Evolutionary conservation across 2,329 filamentous ascomycete genomes (phyloP), one percentile per base, ranked within the genome.

Genomic region (Diaporthe amygdali): DNA sequence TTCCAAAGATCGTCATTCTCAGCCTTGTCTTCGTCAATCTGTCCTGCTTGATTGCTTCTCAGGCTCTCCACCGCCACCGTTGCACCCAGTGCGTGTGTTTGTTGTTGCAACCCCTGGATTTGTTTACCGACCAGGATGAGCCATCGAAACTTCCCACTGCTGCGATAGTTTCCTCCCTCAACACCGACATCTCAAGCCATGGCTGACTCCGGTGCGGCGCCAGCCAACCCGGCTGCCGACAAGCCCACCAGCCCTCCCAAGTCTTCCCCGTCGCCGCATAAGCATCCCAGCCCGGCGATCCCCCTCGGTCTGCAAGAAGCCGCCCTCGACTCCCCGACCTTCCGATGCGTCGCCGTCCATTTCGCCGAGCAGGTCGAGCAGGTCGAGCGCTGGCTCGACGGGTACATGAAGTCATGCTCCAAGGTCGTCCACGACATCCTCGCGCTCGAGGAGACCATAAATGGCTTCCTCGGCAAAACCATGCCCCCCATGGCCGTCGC

Each of bases 291-390:
- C 73, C 83, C 85, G 44, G 82, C 84, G 39, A 86, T 90, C 71
- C 94, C 96, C 54, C 95, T 98, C 44, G 91, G 92, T 73, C 88
- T 98, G 76, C 96, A 96, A 84, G 96, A 99, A 88, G 96, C 96
- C 64, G 93, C 95, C 25, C 93, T 98, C 84, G 96, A 99, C 83
- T 98, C 95, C 47, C 96, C 96, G 32, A 97, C 95, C 44, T 98
- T 98, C 81, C 94, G 96, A 75, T 94, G 95, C 56, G 94, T 94
- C 27, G 90, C 94, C 51, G 84, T 93, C 56, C 94, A 98, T 83
- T 97, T 97, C 79, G 89, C 91, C 74, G 96, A 98, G 75, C 96
- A 99, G 84, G 90, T 97, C 77, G 96, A 98, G 75, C 88, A 91
- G 69, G 89, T 98, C 72, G 96, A 98, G 82, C 91, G 90, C 87